Conservation (phyloP, 805 yeast genomes). For the Sugiyamaella valdiviana region DNA sequence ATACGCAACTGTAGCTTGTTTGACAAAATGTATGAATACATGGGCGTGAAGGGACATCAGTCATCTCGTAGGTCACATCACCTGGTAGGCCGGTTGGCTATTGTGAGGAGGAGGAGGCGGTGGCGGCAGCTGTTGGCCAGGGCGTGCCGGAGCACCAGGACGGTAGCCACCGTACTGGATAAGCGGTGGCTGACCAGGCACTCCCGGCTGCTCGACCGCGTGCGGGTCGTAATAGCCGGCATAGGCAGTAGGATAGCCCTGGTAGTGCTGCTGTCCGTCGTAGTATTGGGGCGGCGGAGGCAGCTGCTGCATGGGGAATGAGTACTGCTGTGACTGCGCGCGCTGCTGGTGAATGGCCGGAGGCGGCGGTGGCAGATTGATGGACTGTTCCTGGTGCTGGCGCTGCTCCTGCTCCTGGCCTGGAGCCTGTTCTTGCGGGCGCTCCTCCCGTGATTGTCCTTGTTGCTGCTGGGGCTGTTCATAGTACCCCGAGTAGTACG, state of each 20-base stretch:
- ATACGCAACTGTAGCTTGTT: too few relatives aligned
- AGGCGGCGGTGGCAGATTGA: slow-evolving; percentile 6
- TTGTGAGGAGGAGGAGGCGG: slow-evolving; percentile 9
- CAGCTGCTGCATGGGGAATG: slow-evolving; percentile 9
- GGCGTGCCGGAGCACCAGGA: neutral
- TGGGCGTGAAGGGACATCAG: too few relatives aligned
- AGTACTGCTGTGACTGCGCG: slow-evolving; percentile 7
- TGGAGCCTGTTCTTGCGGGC: slow-evolving; percentile 10
- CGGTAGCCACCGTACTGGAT: neutral
- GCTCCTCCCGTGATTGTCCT: slow-evolving; percentile 8
- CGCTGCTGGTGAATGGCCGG: slow-evolving; percentile 6
- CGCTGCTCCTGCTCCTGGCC: slow-evolving; percentile 8
- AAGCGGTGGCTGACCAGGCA: slow-evolving; percentile 1
- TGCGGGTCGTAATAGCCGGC: neutral
- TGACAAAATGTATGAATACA: too few relatives aligned
- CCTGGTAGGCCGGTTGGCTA: neutral
- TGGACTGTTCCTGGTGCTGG: slow-evolving; percentile 15
- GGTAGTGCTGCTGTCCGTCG: slow-evolving; percentile 9
- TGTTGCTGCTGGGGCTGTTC: slow-evolving; percentile 11
- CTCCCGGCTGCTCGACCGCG: neutral
- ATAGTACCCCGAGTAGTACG: neutral
- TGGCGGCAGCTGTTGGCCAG: neutral
- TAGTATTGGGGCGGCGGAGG: slow-evolving; percentile 9
- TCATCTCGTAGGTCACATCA: neutral
- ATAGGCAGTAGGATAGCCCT: slow-evolving; percentile 4